phyloP scores from a whole-genome alignment of 768 basidiomycete genomes.

The Amanita phalloides region DNA sequence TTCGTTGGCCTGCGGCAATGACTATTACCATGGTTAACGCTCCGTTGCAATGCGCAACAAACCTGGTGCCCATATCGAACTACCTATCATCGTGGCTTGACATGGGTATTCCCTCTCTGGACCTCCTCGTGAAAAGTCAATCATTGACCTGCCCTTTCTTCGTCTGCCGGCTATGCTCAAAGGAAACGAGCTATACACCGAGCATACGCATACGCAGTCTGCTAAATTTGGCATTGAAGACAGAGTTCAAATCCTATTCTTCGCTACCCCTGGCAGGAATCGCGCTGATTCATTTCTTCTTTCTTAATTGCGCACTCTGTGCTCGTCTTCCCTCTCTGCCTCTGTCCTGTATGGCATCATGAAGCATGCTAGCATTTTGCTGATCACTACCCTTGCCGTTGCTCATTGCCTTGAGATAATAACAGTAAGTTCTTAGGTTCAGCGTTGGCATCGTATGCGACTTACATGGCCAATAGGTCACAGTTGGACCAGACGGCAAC shows the following conservation, averaged over 20 bases:
- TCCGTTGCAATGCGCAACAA: not conserved
- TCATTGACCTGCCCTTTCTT: not conserved
- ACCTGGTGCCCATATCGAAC: not conserved
- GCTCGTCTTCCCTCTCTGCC: not conserved
- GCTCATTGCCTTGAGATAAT: not conserved
- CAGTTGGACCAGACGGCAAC: slow-evolving; percentile 27
- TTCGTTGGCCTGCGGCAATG: not conserved
- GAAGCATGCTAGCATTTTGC: not conserved
- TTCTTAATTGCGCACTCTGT: not conserved
- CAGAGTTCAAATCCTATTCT: not conserved
- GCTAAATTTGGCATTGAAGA: not conserved
- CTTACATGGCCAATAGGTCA: slow-evolving; percentile 17
- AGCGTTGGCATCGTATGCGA: not conserved
- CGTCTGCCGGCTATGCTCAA: not conserved
- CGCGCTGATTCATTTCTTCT: not conserved
- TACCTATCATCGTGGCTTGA: not conserved
- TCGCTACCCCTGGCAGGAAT: not conserved
- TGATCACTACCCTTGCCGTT: not conserved
- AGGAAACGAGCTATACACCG: not conserved
- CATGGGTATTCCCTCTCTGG: not conserved
- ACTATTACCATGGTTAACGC: not conserved
- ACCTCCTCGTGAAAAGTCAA: not conserved
- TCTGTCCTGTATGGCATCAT: not conserved
- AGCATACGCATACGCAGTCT: not conserved
- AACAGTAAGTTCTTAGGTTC: not conserved